phyloP scores from a whole-genome alignment of 2,329 filamentous ascomycete genomes.

The Xylaria sp. region DNA sequence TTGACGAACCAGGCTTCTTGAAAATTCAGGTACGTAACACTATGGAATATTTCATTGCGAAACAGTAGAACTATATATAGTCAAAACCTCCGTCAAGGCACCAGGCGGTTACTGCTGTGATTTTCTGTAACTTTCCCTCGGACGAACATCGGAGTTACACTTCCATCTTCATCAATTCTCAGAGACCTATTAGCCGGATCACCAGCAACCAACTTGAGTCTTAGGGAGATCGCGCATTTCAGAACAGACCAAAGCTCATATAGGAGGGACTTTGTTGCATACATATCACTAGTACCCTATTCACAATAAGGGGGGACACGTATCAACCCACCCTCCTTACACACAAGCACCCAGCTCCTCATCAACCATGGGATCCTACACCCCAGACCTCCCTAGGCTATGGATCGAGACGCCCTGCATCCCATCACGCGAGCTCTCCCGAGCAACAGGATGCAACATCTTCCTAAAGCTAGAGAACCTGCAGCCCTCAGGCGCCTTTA shows the following conservation, averaged over 20 bases:
- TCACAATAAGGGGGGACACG: not conserved
- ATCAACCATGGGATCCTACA: conserved; percentile 48
- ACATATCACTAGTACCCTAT: not conserved
- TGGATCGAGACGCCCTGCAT: conserved; percentile 79
- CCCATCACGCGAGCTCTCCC: conserved; percentile 72
- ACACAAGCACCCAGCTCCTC: not conserved
- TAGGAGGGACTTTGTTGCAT: not conserved
- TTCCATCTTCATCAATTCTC: not conserved
- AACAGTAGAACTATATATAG: conserved; percentile 1
- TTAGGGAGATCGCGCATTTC: not conserved
- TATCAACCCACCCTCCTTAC: not conserved
- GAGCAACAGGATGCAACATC: conserved; percentile 79
- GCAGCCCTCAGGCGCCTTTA: conserved; percentile 88
- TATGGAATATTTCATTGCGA: not conserved
- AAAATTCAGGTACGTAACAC: not conserved
- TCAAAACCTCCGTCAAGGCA: not conserved
- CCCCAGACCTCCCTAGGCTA: conserved; percentile 57
- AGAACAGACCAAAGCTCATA: not conserved
- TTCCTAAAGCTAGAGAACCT: conserved; percentile 88
- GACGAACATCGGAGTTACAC: conserved; percentile 6
- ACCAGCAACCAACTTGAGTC: not conserved
- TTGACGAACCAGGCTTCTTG: not conserved
- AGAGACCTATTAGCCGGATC: not conserved
- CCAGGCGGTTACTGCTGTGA: not conserved
- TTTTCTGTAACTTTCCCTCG: not conserved